Conservation (phyloP, 305 asterid genomes). For the Ilex paraguariensis region DNA sequence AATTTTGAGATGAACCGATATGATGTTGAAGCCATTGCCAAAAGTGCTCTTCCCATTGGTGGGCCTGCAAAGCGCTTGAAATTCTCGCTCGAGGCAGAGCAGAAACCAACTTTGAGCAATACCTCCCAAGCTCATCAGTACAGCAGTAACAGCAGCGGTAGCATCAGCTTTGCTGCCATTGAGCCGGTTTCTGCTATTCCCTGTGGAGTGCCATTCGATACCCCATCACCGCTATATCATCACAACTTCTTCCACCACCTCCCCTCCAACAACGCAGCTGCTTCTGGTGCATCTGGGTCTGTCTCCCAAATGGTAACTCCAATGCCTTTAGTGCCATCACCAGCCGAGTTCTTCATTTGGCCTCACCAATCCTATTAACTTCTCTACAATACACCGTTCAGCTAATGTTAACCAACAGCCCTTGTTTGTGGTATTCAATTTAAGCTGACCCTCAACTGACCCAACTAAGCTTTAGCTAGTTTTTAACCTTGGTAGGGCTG, state of each 20-base stretch:
- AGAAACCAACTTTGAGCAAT: conserved; percentile 26
- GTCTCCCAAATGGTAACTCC: conserved; percentile 32
- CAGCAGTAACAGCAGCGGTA: conserved; percentile 32
- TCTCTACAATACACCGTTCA: conserved; percentile 8
- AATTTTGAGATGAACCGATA: conserved; percentile 18
- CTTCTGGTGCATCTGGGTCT: conserved; percentile 17
- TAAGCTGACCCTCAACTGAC: conserved; percentile 39
- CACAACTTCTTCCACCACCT: conserved; percentile 55
- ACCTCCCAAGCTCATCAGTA: conserved; percentile 29
- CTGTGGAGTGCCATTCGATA: conserved; percentile 52
- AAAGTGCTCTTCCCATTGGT: conserved; percentile 14
- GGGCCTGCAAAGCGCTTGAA: conserved; percentile 20
- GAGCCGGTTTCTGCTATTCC: conserved; percentile 53
- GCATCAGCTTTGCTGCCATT: conserved; percentile 48
- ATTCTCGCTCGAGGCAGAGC: conserved; percentile 49
- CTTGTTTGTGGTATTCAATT: conserved; percentile 16
- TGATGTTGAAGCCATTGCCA: conserved; percentile 15
- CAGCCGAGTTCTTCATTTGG: conserved; percentile 70
- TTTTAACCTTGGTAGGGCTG: conserved; percentile 14
- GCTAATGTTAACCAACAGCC: conserved; percentile 29
- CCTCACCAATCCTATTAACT: conserved; percentile 65
- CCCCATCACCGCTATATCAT: conserved; percentile 27
- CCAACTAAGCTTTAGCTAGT: conserved; percentile 22
- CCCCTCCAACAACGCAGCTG: conserved; percentile 13
- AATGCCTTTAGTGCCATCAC: conserved; percentile 42